Evolutionary conservation across 2,329 filamentous ascomycete genomes (phyloP).

Genomic region (Chaetomium sp.): DNA sequence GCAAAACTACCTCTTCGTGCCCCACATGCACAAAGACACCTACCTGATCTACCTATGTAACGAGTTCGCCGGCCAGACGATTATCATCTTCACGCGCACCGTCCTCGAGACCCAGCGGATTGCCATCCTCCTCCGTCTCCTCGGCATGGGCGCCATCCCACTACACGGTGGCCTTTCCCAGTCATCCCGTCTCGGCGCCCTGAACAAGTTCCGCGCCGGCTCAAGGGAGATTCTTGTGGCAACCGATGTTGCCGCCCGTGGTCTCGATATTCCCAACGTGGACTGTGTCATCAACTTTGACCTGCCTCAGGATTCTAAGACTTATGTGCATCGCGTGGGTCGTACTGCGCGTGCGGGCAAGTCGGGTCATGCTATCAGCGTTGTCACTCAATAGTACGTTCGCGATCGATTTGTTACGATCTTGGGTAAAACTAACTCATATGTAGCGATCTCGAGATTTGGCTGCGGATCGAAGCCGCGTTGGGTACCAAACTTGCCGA

Average conservation of each 20-base stretch:
- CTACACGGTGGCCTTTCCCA: constrained; percentile 90
- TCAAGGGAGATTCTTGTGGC: constrained; percentile 83
- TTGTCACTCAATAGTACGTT: constrained; percentile 70
- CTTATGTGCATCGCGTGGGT: constrained; percentile 84
- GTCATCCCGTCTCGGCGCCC: constrained; percentile 73
- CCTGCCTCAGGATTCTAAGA: constrained; percentile 77
- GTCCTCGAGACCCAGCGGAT: constrained; percentile 86
- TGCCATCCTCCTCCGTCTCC: constrained; percentile 70
- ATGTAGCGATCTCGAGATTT: constrained; percentile 39
- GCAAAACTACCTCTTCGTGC: constrained; percentile 81
- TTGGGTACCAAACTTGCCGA: constrained; percentile 52
- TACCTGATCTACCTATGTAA: constrained; percentile 83
- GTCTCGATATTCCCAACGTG: constrained; percentile 88
- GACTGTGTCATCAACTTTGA: constrained; percentile 83
- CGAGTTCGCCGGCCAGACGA: constrained; percentile 77
- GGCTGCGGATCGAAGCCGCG: constrained; percentile 76
- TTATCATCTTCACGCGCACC: constrained; percentile 87
- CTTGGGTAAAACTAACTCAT: constrained; percentile 3
- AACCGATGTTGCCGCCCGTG: constrained; percentile 88
- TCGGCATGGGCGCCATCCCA: constrained; percentile 87
- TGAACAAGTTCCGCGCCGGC: constrained; percentile 82
- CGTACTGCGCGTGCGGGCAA: constrained; percentile 84
- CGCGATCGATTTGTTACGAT: not conserved
- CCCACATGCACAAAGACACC: constrained; percentile 80
- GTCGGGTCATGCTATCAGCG: constrained; percentile 69